These are phyloP conservation scores for Lentinus polychrous DNA, from an alignment of 1,284 basidiomycete genomes.

Conservation along the genomic window DNA sequence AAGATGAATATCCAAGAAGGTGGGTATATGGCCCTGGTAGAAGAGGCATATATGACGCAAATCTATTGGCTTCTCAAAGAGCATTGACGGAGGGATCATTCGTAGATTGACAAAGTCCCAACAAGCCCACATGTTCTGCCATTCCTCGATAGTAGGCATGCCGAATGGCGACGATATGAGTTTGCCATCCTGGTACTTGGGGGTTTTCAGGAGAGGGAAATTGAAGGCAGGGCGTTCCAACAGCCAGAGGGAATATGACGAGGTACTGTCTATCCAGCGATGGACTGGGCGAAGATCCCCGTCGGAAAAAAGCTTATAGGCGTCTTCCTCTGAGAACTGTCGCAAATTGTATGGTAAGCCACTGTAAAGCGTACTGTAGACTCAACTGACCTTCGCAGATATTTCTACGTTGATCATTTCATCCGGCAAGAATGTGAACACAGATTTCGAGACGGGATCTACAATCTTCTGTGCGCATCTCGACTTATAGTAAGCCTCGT, in stretches of 20 bases:
- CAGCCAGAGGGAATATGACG: conserved; percentile 84
- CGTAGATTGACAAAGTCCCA: conserved; percentile 87
- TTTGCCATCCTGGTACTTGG: conserved; percentile 18
- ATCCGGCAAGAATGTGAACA: conserved; percentile 49
- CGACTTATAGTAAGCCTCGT: conserved; percentile 84
- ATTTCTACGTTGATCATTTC: conserved; percentile 87
- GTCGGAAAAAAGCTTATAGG: conserved; percentile 65
- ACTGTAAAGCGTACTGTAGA: neutral
- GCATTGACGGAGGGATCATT: conserved; percentile 86
- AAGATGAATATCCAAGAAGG: conserved; percentile 90
- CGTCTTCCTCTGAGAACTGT: conserved; percentile 79
- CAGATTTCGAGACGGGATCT: conserved; percentile 39
- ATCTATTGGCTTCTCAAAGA: conserved; percentile 91
- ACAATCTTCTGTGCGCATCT: conserved; percentile 54
- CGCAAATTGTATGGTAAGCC: conserved; percentile 6
- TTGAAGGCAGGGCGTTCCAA: conserved; percentile 81
- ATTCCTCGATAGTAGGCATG: conserved; percentile 74
- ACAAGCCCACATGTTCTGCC: conserved; percentile 77
- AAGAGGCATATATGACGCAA: conserved; percentile 86
- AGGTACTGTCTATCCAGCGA: conserved; percentile 75
- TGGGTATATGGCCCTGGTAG: conserved; percentile 88
- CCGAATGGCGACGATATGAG: conserved; percentile 43
- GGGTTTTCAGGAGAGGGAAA: conserved; percentile 51
- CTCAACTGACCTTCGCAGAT: conserved; percentile 69
- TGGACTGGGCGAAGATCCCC: conserved; percentile 82